Conservation (phyloP, 1,139 yeast species). For the Hyphopichia khmerensis region DNA sequence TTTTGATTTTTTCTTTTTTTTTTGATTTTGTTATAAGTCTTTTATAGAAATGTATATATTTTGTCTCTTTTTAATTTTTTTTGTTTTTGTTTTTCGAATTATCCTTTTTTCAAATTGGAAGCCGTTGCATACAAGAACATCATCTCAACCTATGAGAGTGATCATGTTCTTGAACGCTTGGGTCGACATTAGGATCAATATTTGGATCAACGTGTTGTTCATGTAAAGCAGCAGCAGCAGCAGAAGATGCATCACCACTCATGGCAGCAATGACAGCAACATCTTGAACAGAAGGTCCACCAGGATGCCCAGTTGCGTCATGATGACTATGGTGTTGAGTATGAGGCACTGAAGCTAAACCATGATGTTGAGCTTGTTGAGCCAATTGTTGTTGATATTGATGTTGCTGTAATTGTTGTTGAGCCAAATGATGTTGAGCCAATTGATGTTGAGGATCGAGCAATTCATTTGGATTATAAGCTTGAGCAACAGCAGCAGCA, state of each 20-base stretch:
- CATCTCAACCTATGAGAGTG: constrained; percentile 27
- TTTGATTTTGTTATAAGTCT: too few species aligned
- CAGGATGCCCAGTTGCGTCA: constrained; percentile 9
- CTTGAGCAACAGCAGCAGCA: constrained; percentile 10
- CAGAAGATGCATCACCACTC: constrained; percentile 30
- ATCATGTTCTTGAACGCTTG: constrained; percentile 46
- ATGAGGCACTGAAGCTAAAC: constrained; percentile 8
- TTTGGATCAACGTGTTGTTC: constrained; percentile 37
- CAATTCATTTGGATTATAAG: constrained; percentile 21
- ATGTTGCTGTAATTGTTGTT: constrained; percentile 17
- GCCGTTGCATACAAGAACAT: too few species aligned
- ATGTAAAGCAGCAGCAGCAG: constrained; percentile 28
- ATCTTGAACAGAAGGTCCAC: constrained; percentile 38
- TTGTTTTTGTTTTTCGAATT: background rate
- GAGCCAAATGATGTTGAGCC: constrained; percentile 13
- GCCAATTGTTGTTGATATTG: constrained; percentile 11
- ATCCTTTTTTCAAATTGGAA: too few species aligned
- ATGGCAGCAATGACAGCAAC: constrained; percentile 50
- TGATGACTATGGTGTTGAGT: constrained; percentile 19
- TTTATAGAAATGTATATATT: too few species aligned
- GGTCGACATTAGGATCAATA: constrained; percentile 47
- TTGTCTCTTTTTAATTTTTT: too few species aligned
- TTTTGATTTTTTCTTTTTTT: too few species aligned
- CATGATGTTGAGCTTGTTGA: constrained; percentile 6
- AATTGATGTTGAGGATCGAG: constrained; percentile 17